Evolutionary conservation across 768 basidiomycete genomes (phyloP), one percentile per base, ranked within the genome.

Genomic region (Russula sp.): DNA sequence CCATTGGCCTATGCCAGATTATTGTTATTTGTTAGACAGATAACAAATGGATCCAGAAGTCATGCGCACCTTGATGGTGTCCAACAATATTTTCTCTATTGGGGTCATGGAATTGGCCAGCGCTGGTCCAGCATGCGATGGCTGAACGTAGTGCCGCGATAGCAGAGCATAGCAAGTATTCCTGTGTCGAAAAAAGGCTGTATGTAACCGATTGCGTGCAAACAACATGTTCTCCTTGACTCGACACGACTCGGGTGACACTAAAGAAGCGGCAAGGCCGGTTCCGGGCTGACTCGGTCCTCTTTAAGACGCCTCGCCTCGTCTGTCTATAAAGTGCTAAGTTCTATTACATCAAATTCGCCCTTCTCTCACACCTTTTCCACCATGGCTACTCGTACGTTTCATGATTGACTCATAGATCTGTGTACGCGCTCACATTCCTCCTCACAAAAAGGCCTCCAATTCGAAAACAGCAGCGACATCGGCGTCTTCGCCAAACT

Each of bases 401-500:
- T 56, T 27, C 71, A n/a, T 50, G 37, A 37, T 34, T 40, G 1
- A 59, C 42, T 18, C 11, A 2, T 31, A 8, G 34, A 4, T 18
- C n/a, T 7, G 0, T 16, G 35, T 37, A 45, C 22, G 20, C n/a
- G 10, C 22, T 27, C 35, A 8, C 27, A 14, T 1, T 6, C 8
- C 37, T 27, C 22, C 9, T n/a, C 35, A 4, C 22, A n/a, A 45
- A 57, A 32, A 94, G 91, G 93, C 74, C 78, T 91, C 67, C 91
- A 94, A 79, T 95, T 94, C 73, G 92, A 95, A 79, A 95, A 94
- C 78, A 89, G 84, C 78, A 88, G 87, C 77, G 94, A 98, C 71
- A 84, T 99, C 70, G 96, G 96, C 70, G 96, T 99, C 49, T 99
- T 98, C 77, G 80, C 94, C 71, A 97, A 97, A 77, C 83, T 98